These are phyloP conservation scores for Liriodendron chinense DNA, from an alignment of 164 flowering plant species.

Conservation along the genomic window DNA sequence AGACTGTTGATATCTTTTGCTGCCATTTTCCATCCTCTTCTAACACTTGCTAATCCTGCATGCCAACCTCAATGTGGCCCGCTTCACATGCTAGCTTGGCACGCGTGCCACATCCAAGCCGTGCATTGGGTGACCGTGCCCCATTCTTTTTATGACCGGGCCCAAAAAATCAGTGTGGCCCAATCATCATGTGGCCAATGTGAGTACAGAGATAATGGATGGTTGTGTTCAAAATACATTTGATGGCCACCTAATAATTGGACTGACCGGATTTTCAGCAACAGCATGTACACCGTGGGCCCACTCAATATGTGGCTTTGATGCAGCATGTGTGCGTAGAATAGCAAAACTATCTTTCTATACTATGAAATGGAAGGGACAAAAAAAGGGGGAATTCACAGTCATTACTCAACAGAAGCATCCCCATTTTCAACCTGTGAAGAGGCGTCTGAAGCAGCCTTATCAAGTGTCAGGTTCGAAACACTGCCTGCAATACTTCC, in stretches of 20 bases:
- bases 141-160: no score
- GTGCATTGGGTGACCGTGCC: no score
- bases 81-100: neutral
- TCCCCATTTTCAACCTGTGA: constrained; percentile 32
- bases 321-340: neutral
- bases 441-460: constrained; percentile 43
- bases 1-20: neutral
- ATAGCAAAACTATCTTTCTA: neutral
- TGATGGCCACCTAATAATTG: neutral
- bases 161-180: no score
- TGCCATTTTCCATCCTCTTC: neutral
- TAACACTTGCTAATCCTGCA: neutral
- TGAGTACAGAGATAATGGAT: no score
- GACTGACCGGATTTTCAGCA: neutral
- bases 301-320: neutral
- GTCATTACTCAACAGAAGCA: constrained; percentile 2
- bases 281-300: neutral
- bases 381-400: neutral
- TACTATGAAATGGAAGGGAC: neutral
- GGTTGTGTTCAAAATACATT: no score
- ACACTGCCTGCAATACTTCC: constrained; percentile 40
- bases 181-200: no score
- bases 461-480: constrained; percentile 51
- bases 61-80: neutral
- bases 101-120: neutral